Percentiles rank a stretch among this genome's conserved stretches.
Evolutionary conservation across 2,329 filamentous ascomycete species (phyloP).

Genomic region (Hirsutella thompsonii): DNA sequence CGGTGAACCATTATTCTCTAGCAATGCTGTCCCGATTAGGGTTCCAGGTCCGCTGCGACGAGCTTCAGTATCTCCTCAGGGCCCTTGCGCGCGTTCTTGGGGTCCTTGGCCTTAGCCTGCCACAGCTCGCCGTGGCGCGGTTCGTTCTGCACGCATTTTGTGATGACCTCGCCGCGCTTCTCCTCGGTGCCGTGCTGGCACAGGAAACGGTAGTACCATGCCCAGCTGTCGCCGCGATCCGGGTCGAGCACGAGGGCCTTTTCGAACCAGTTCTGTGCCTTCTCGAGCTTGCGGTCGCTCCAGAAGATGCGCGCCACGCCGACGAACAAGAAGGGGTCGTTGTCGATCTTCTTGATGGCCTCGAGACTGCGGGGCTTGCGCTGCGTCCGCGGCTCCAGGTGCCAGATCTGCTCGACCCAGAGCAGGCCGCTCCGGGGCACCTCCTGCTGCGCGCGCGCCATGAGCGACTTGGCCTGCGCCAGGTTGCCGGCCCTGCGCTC

Average conservation of each 20-base stretch:
- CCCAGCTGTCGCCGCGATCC: slow-evolving; percentile 87
- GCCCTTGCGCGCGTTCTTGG: slow-evolving; percentile 60
- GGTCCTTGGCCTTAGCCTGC: slow-evolving; percentile 78
- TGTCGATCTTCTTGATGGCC: slow-evolving; percentile 94
- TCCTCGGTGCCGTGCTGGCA: slow-evolving; percentile 86
- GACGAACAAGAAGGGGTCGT: slow-evolving; percentile 77
- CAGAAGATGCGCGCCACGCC: slow-evolving; percentile 94
- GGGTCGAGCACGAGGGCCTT: slow-evolving; percentile 82
- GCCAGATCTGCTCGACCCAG: slow-evolving; percentile 92
- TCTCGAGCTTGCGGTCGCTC: slow-evolving; percentile 83
- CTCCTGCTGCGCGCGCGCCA: slow-evolving; percentile 88
- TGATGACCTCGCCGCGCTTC: slow-evolving; percentile 74
- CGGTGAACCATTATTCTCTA: no score
- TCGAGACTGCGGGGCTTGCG: slow-evolving; percentile 84
- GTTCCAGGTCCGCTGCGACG: slow-evolving; percentile 43
- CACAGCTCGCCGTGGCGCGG: slow-evolving; percentile 88
- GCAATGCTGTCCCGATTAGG: slow-evolving; percentile 7
- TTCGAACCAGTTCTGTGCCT: slow-evolving; percentile 94
- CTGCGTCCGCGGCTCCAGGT: slow-evolving; percentile 82
- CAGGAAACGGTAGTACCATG: slow-evolving; percentile 94
- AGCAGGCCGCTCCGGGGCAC: slow-evolving; percentile 77
- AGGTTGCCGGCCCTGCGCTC: slow-evolving; percentile 79
- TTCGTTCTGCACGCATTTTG: slow-evolving; percentile 71
- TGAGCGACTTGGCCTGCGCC: slow-evolving; percentile 74
- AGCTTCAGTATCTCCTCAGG: slow-evolving; percentile 74